Percentiles rank a stretch among this genome's conserved stretches.
Conservation (phyloP, 768 basidiomycete species). For the Trametes punicea region DNA sequence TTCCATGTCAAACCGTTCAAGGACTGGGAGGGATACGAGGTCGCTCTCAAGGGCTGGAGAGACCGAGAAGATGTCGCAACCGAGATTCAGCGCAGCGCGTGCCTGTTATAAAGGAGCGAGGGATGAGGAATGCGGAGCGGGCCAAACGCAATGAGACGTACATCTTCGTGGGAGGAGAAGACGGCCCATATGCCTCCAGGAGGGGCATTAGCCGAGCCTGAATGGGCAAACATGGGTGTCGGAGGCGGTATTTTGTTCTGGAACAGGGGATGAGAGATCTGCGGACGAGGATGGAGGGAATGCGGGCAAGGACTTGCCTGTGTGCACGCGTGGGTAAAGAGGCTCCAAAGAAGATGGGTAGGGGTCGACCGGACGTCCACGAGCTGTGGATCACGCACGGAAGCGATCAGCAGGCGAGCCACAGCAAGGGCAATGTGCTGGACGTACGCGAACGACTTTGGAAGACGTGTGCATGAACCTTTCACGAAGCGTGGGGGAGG, state of each 20-base stretch:
- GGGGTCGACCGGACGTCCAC: conserved; percentile 14
- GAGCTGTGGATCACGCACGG: conserved; percentile 1
- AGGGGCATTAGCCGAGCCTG: neutral
- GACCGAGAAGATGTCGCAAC: conserved; percentile 20
- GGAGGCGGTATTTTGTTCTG: conserved; percentile 7
- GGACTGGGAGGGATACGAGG: conserved; percentile 22
- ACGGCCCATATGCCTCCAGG: conserved; percentile 7
- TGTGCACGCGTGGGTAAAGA: conserved; percentile 12
- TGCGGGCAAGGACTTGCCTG: conserved; percentile 4
- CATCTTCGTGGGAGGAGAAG: conserved; percentile 11
- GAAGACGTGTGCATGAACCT: conserved; percentile 6
- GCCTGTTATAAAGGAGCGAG: conserved; percentile 19
- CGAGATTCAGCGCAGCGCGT: conserved; percentile 20
- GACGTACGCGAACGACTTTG: conserved; percentile 14
- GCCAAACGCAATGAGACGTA: neutral
- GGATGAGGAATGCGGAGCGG: neutral
- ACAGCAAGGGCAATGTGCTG: neutral
- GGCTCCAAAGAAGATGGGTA: conserved; percentile 15
- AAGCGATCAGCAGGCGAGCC: neutral
- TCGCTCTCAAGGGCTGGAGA: conserved; percentile 26
- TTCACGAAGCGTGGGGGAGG: conserved; percentile 8
- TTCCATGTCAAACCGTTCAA: conserved; percentile 12
- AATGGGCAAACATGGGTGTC: conserved; percentile 2
- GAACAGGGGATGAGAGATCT: neutral
- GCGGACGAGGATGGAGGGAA: neutral